Evolutionary conservation across 352 stramenopile genomes (phyloP).

Genomic region (Labyrinthula sp.): DNA sequence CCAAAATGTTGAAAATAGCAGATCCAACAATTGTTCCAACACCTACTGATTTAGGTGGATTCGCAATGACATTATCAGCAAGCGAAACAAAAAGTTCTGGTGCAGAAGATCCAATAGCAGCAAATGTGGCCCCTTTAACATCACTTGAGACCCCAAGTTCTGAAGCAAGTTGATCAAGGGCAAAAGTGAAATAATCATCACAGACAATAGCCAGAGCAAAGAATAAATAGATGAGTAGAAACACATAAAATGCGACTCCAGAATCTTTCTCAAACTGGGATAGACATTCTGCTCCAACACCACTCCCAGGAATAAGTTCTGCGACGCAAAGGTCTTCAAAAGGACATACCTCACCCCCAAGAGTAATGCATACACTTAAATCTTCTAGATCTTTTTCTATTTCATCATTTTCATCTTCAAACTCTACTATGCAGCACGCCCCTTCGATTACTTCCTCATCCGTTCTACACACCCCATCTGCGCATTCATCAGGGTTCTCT

Average conservation of each 20-base stretch:
- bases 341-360: constrained; percentile 2
- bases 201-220: constrained; percentile 32
- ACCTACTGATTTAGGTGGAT: constrained; percentile 34
- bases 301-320: constrained; percentile 11
- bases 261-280: constrained; percentile 5
- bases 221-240: constrained; percentile 22
- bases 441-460: too few relatives aligned
- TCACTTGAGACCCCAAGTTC: constrained; percentile 30
- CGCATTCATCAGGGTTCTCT: too few relatives aligned
- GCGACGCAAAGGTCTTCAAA: constrained; percentile 1
- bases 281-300: constrained; percentile 2
- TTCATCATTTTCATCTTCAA: constrained; percentile 4
- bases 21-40: constrained; percentile 44
- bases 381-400: too few relatives aligned
- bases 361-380: constrained; percentile 4
- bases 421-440: not conserved
- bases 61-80: constrained; percentile 26
- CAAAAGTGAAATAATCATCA: constrained; percentile 34
- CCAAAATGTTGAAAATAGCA: constrained; percentile 51
- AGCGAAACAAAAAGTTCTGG: constrained; percentile 32
- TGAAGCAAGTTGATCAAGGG: constrained; percentile 32
- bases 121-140: constrained; percentile 35
- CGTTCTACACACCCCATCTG: too few relatives aligned
- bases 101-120: constrained; percentile 30
- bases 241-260: constrained; percentile 8